A percentile compares a stretch with the other conserved stretches of the same genome.
phyloP scores from a whole-genome alignment of 2,329 filamentous ascomycete species.

The Colletotrichum sp. region DNA sequence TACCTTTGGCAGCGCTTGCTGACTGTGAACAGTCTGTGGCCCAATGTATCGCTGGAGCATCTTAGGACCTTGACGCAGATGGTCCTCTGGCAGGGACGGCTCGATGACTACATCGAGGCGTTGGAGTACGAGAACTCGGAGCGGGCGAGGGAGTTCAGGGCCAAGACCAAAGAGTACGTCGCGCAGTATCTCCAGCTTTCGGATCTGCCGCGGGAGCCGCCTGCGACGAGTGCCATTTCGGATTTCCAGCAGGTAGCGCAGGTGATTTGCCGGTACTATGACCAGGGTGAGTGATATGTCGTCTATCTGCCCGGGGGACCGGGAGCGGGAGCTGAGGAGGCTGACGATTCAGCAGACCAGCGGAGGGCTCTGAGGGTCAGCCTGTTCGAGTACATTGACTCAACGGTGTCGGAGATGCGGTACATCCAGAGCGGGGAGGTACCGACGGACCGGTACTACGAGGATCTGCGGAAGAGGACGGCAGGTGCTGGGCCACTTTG shows the following conservation, averaged over 20 bases:
- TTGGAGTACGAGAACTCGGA: not conserved
- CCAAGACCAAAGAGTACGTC: constrained; percentile 6
- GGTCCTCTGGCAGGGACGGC: constrained; percentile 18
- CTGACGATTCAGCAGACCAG: constrained; percentile 1
- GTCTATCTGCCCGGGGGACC: not conserved
- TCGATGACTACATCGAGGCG: constrained; percentile 19
- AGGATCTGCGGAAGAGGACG: constrained; percentile 4
- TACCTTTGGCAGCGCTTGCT: not conserved
- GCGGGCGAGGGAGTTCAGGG: constrained; percentile 1
- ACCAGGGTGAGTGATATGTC: not conserved
- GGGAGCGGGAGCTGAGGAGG: not conserved
- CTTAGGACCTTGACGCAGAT: constrained; percentile 1
- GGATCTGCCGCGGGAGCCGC: not conserved
- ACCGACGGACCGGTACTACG: constrained; percentile 4
- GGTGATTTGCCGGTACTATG: constrained; percentile 3
- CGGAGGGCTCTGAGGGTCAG: not conserved
- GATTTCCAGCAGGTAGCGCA: constrained; percentile 6
- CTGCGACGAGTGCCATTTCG: not conserved
- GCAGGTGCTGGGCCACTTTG: constrained; percentile 13
- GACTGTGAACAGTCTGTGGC: constrained; percentile 15
- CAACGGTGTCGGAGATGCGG: constrained; percentile 4
- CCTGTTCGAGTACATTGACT: constrained; percentile 15
- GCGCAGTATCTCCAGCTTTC: not conserved
- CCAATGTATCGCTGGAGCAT: not conserved
- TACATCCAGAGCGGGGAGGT: constrained; percentile 9